Evolutionary conservation across 805 yeast genomes (phyloP), one percentile per base, ranked within the genome.

Genomic region (Kodamaea laetipori): DNA sequence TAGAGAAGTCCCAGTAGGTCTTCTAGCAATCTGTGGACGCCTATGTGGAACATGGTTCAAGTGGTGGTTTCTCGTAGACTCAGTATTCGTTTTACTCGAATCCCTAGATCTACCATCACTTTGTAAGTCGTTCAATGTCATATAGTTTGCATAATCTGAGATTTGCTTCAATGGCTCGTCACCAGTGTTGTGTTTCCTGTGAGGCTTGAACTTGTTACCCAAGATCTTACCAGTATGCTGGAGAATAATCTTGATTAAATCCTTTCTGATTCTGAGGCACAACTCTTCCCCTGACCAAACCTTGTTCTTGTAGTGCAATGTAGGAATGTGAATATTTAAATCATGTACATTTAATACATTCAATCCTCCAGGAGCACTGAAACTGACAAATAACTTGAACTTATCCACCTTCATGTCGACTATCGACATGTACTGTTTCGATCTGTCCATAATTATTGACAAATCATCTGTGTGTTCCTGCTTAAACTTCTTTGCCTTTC

Each of bases 321-420:
- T 66, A 3, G 97, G 97, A 39, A 90, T 62, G 7, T 69, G 70
- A 43, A 92, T 69, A 4, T 72, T 74, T 51, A 92, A 81, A 51
- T 86, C 79, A 41, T 86, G 85, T 6, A 92, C 88, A 56, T 90
- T 89, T 30, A 87, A 76, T 44, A 92, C 65, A 51, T 84, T 79
- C 53, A 78, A 69, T 21, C 79, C 71, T 10, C 90, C 87, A 11
- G 80, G 80, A 6, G 94, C 95, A 59, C 81, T 80, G 64, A 87
- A 87, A 39, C 95, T 85, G 18, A 90, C 74, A 41, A 81, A 73
- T 11, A 90, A 41, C 16, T 60, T 59, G 34, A 71, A 53, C 33
- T 58, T 53, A 4, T 64, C 56, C 23, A 74, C 56, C 46, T 62
- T 62, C 38, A 71, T 48, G 39, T 67, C 64, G 2, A 64, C 65